Evolutionary conservation across 768 basidiomycete species (phyloP).

Genomic region (Tylopilus plumbeoviolaceoides): DNA sequence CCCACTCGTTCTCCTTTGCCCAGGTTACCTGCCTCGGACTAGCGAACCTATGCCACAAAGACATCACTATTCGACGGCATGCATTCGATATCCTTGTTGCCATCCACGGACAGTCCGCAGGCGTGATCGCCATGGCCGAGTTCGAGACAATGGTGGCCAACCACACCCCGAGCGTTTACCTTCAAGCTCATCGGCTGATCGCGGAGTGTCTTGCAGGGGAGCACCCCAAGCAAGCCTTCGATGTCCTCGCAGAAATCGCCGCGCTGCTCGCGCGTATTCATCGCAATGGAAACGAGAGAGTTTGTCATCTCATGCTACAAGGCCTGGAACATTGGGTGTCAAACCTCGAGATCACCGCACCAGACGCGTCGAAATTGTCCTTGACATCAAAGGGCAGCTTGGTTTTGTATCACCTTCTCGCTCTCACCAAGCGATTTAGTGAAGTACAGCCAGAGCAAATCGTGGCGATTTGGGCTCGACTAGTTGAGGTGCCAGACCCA

Average conservation of each 20-base stretch:
- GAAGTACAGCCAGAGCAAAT: constrained; percentile 78
- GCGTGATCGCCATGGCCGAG: constrained; percentile 62
- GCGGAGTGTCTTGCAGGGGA: constrained; percentile 77
- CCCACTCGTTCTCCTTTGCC: constrained; percentile 64
- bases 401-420: constrained; percentile 75
- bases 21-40: constrained; percentile 76
- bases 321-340: constrained; percentile 83
- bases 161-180: constrained; percentile 68
- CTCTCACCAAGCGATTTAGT: constrained; percentile 74
- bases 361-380: constrained; percentile 35
- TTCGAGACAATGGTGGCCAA: constrained; percentile 74
- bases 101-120: constrained; percentile 64
- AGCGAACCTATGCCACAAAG: constrained; percentile 78
- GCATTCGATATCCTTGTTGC: constrained; percentile 77
- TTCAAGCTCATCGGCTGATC: constrained; percentile 74
- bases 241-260: constrained; percentile 67
- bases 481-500: constrained; percentile 68
- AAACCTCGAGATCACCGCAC: constrained; percentile 54
- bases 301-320: constrained; percentile 64
- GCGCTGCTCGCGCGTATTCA: constrained; percentile 66
- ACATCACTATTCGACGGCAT: constrained; percentile 57
- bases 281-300: constrained; percentile 43
- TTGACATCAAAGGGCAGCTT: constrained; percentile 48
- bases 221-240: constrained; percentile 59
- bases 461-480: constrained; percentile 68